Evolutionary conservation across 2,329 filamentous ascomycete genomes (phyloP).

Genomic region (Fusarium austroafricanum): DNA sequence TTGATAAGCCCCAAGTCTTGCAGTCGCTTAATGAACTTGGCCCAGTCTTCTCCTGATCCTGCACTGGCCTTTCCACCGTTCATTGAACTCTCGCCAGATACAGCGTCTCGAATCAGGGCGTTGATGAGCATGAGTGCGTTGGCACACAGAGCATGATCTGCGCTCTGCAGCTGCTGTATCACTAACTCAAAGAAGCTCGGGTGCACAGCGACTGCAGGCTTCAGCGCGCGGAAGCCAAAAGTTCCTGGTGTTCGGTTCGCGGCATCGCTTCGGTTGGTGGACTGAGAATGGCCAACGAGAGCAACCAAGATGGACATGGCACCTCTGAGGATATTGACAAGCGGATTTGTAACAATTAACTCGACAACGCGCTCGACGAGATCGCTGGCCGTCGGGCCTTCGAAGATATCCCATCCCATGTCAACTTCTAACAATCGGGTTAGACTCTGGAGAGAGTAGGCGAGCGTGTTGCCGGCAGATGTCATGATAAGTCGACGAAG

Average conservation of each 20-base stretch:
- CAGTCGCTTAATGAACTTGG: conserved; percentile 91
- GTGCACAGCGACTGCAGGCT: conserved; percentile 89
- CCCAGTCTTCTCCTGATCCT: conserved; percentile 78
- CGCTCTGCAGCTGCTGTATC: conserved; percentile 89
- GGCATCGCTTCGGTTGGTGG: conserved; percentile 54
- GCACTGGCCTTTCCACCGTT: conserved; percentile 45
- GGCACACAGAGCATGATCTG: conserved; percentile 94
- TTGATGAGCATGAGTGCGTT: conserved; percentile 97
- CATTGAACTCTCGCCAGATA: conserved; percentile 75
- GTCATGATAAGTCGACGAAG: conserved; percentile 86
- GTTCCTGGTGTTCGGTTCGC: conserved; percentile 63
- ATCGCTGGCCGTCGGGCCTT: conserved; percentile 70
- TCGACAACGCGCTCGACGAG: conserved; percentile 84
- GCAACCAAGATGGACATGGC: conserved; percentile 97
- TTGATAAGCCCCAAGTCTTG: conserved; percentile 95
- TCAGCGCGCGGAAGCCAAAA: conserved; percentile 91
- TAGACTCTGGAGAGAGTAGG: conserved; percentile 92
- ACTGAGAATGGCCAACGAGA: conserved; percentile 87
- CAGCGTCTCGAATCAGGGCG: conserved; percentile 90
- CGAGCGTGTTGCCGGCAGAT: conserved; percentile 91
- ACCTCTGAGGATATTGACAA: conserved; percentile 96
- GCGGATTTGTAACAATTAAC: conserved; percentile 91
- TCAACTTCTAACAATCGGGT: conserved; percentile 91
- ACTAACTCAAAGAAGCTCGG: conserved; percentile 96
- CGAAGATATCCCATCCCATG: conserved; percentile 95